Conservation (phyloP, 257 asterid genomes). For the Nicotiana otophora region DNA sequence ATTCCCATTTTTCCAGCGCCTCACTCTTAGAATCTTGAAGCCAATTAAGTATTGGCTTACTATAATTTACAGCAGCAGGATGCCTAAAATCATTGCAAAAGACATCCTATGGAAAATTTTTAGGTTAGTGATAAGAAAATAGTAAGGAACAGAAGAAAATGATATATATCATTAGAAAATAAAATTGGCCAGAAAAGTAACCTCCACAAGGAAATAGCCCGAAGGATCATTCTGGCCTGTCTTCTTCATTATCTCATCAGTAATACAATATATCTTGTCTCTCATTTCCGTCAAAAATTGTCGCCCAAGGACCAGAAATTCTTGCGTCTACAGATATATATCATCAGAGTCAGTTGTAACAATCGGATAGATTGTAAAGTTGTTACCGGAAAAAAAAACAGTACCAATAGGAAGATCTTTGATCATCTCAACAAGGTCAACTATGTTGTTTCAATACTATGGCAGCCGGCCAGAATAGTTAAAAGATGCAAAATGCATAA, state of each 20-base stretch:
- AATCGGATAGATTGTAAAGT: neutral
- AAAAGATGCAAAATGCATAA: neutral
- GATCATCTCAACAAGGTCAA: conserved; percentile 2
- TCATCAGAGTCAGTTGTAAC: conserved; percentile 20
- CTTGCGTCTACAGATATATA: conserved; percentile 55
- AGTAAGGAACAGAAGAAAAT: neutral
- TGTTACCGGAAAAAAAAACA: neutral
- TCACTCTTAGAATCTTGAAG: conserved; percentile 58
- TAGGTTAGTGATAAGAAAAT: neutral
- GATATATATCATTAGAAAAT: conserved; percentile 5
- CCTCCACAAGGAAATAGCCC: conserved; percentile 90
- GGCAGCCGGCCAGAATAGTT: neutral
- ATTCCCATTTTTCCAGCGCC: conserved; percentile 85
- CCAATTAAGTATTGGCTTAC: conserved; percentile 76
- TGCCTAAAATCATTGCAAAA: conserved; percentile 76
- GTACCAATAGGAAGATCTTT: neutral
- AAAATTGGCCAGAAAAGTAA: conserved; percentile 18
- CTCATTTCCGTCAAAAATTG: conserved; percentile 76
- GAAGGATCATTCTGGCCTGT: conserved; percentile 62
- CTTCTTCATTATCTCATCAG: conserved; percentile 74
- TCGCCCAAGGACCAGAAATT: conserved; percentile 74
- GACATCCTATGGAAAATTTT: conserved; percentile 46
- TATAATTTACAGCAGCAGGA: conserved; percentile 55
- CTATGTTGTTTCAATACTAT: neutral
- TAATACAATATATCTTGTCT: conserved; percentile 75